phyloP scores from a whole-genome alignment of 2,329 filamentous ascomycete genomes.

The Aspergillus tanneri region DNA sequence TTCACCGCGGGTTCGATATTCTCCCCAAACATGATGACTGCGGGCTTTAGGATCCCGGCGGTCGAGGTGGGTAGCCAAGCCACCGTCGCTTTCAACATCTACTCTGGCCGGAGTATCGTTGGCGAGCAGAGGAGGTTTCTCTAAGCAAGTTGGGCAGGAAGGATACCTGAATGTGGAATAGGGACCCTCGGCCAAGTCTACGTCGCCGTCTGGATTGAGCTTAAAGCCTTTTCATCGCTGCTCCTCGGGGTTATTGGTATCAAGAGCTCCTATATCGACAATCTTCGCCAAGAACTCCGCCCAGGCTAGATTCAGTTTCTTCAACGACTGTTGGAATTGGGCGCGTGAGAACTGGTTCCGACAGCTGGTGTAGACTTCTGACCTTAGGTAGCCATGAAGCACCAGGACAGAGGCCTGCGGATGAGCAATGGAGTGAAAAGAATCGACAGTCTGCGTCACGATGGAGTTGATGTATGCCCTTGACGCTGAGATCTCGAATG shows the following conservation, averaged over 20 bases:
- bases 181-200: slow-evolving; percentile 81
- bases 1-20: slow-evolving; percentile 72
- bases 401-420: slow-evolving; percentile 74
- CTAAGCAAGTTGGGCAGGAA: slow-evolving; percentile 76
- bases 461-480: slow-evolving; percentile 74
- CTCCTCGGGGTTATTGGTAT: slow-evolving; percentile 72
- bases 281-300: slow-evolving; percentile 70
- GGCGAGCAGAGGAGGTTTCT: slow-evolving; percentile 56
- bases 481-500: slow-evolving; percentile 66
- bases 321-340: slow-evolving; percentile 72
- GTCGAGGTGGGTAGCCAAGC: slow-evolving; percentile 68
- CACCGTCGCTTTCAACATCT: slow-evolving; percentile 72
- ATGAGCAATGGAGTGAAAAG: slow-evolving; percentile 79
- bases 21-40: slow-evolving; percentile 96
- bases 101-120: slow-evolving; percentile 61
- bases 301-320: slow-evolving; percentile 83
- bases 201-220: slow-evolving; percentile 91
- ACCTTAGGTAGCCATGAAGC: slow-evolving; percentile 85
- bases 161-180: slow-evolving; percentile 92
- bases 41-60: slow-evolving; percentile 84
- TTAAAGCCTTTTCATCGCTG: slow-evolving; percentile 68
- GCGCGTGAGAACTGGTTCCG: slow-evolving; percentile 67
- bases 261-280: slow-evolving; percentile 70
- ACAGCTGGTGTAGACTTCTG: slow-evolving; percentile 79
- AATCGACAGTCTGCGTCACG: slow-evolving; percentile 96